phyloP scores from a whole-genome alignment of 768 basidiomycete genomes.

The Suillus spraguei region DNA sequence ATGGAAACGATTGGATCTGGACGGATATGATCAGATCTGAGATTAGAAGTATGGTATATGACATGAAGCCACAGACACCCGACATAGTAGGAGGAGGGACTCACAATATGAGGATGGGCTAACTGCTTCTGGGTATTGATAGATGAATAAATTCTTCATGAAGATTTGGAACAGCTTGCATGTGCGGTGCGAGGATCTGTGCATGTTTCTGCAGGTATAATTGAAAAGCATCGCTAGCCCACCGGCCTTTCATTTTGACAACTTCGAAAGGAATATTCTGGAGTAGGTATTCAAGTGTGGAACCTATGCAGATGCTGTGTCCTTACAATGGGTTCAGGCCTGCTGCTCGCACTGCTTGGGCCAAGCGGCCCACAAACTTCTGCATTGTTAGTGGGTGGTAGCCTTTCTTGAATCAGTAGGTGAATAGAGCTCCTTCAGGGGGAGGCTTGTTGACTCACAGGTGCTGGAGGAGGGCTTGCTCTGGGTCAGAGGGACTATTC shows the following conservation, averaged over 20 bases:
- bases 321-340: slow-evolving; percentile 20
- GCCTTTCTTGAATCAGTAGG: slow-evolving; percentile 20
- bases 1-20: no score
- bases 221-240: slow-evolving; percentile 37
- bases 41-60: no score
- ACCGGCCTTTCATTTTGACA: slow-evolving; percentile 37
- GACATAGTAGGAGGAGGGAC: no score
- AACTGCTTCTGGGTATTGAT: no score
- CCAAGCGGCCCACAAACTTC: slow-evolving; percentile 25
- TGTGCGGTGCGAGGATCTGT: no score
- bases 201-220: slow-evolving; percentile 30
- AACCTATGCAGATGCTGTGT: slow-evolving; percentile 30
- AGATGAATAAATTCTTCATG: no score
- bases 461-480: no score
- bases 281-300: slow-evolving; percentile 39
- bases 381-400: slow-evolving; percentile 28
- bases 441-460: no score
- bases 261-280: slow-evolving; percentile 38
- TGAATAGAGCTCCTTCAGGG: slow-evolving; percentile 27
- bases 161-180: no score
- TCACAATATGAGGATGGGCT: no score
- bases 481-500: neutral
- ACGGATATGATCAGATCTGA: no score
- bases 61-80: no score
- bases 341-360: slow-evolving; percentile 13